Evolutionary conservation across 1,139 yeast species (phyloP).

Genomic region (Suhomyces yuchorum): DNA sequence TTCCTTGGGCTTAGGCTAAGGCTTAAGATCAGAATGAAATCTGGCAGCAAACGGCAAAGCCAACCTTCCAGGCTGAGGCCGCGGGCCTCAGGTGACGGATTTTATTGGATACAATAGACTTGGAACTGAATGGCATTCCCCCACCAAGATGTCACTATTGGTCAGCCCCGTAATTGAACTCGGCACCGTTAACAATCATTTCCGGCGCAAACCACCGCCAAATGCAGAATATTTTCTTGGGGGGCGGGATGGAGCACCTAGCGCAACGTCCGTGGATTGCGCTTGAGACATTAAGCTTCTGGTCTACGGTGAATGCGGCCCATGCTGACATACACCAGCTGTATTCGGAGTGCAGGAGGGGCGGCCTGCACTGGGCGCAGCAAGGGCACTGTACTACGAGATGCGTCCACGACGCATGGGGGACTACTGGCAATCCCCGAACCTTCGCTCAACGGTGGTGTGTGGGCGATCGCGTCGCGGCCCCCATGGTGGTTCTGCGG

Average conservation of each 20-base stretch:
- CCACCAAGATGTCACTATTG: neutral
- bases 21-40: too few relatives aligned
- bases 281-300: neutral
- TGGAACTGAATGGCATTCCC: neutral
- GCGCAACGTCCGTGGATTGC: neutral
- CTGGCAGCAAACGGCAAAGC: neutral
- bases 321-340: neutral
- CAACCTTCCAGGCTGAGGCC: neutral
- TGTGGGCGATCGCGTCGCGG: too few relatives aligned
- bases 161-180: neutral
- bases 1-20: neutral
- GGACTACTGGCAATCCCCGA: neutral
- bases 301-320: neutral
- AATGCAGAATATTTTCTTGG: neutral
- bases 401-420: neutral
- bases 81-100: neutral
- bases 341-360: neutral
- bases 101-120: neutral
- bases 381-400: neutral
- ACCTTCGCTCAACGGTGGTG: neutral
- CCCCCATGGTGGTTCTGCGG: too few relatives aligned
- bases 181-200: neutral
- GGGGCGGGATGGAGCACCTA: neutral
- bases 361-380: neutral
- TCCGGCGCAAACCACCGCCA: neutral